Base-by-base conservation (phyloP, 257 asterid genomes). In the Scutellaria barbata region DNA sequence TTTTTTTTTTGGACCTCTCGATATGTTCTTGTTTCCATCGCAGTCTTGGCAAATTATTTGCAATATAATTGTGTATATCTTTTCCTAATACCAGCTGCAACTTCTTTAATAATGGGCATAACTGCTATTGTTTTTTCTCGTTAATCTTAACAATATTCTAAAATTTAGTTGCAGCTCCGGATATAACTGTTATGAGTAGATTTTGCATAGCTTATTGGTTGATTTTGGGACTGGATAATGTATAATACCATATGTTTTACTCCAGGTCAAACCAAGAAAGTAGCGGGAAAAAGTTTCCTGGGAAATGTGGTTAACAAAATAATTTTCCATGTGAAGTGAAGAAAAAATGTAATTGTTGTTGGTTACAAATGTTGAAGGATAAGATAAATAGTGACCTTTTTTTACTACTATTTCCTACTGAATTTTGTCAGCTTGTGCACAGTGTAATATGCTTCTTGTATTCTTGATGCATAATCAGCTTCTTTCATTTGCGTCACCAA, bases 401-500 rank as follows among this genome's bases (percentile, higher is more conserved):
- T n/a, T n/a, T n/a, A n/a, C n/a, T n/a, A n/a, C n/a, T n/a, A n/a
- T n/a, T n/a, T n/a, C n/a, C n/a, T n/a, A n/a, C n/a, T n/a, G n/a
- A n/a, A n/a, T n/a, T n/a, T n/a, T n/a, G n/a, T n/a, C n/a, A n/a
- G n/a, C n/a, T n/a, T 22, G 25, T 33, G 30, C 30, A 17, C 51
- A 13, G 17, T 35, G 7, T 8, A 65, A 47, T 16, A 25, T 8
- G 8, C 0, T 17, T 43, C 11, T 11, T 63, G 2, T 52, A 16
- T 12, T 7, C 45, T 58, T 55, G 46, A 53, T 53, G 48, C 55
- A 47, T 69, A 20, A 46, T 78, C 63, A 7, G 33, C 39, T 33
- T 65, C 20, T 11, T 60, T 5, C 9, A 37, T 51, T 63, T 45
- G 64, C 10, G 11, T 57, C 52, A 64, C 64, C 69, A 59, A 77